phyloP scores from a whole-genome alignment of 371 early-diverging fungal species.

The Mycotypha africana region DNA sequence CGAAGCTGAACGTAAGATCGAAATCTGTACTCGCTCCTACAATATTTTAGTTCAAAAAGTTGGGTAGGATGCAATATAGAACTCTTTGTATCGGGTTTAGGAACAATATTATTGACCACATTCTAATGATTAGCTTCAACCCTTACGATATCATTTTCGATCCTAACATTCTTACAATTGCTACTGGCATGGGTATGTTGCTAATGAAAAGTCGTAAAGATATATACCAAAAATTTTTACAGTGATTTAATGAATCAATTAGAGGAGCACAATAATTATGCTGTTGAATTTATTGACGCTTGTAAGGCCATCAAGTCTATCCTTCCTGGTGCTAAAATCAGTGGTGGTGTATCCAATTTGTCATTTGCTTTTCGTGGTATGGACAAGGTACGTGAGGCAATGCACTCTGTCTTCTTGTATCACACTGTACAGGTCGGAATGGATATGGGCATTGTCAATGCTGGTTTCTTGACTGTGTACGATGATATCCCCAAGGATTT shows the following conservation, averaged over 20 bases:
- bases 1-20: conserved; percentile 76
- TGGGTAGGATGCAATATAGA: conserved; percentile 54
- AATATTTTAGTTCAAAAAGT: conserved; percentile 77
- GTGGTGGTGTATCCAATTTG: conserved; percentile 92
- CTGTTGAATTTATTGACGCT: conserved; percentile 87
- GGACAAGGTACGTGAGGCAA: conserved; percentile 86
- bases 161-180: conserved; percentile 93
- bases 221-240: too few relatives aligned
- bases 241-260: too few relatives aligned
- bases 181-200: conserved; percentile 77
- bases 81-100: too few relatives aligned
- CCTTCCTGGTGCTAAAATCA: conserved; percentile 84
- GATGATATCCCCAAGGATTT: conserved; percentile 92
- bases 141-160: conserved; percentile 93
- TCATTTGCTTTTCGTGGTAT: conserved; percentile 95
- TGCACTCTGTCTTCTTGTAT: conserved; percentile 93
- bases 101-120: background rate
- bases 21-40: conserved; percentile 88
- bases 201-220: too few relatives aligned
- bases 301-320: conserved; percentile 67
- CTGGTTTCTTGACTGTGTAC: conserved; percentile 90
- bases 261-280: conserved; percentile 94
- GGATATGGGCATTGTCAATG: conserved; percentile 97
- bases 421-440: conserved; percentile 88
- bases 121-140: conserved; percentile 55